Conservation (phyloP, 2,329 filamentous ascomycete species). For the Lachnellula hyalina region DNA sequence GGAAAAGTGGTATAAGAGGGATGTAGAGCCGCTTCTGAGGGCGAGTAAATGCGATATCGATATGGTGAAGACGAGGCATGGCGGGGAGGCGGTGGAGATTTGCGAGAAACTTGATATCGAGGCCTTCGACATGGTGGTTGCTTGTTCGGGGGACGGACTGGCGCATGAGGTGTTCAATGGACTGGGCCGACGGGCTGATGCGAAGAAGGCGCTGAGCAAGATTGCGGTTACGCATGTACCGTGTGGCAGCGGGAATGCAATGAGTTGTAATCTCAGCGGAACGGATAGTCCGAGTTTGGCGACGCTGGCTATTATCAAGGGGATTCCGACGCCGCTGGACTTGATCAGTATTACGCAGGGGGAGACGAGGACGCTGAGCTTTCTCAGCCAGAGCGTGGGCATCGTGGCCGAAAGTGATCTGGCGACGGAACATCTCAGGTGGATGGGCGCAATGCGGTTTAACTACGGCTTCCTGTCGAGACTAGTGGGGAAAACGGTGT, state of each 20-base stretch:
- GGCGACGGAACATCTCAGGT: constrained; percentile 82
- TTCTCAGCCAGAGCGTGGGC: constrained; percentile 84
- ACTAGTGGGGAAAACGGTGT: constrained; percentile 68
- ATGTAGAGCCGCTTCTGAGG: constrained; percentile 76
- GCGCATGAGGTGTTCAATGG: constrained; percentile 96
- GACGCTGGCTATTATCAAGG: constrained; percentile 82
- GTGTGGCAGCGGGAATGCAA: constrained; percentile 89
- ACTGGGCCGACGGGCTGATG: constrained; percentile 70
- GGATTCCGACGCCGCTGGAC: constrained; percentile 76
- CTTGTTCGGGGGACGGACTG: constrained; percentile 87
- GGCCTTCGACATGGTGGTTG: constrained; percentile 77
- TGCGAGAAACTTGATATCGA: constrained; percentile 71
- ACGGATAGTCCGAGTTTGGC: constrained; percentile 70
- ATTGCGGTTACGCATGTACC: constrained; percentile 83
- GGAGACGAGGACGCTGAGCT: constrained; percentile 68
- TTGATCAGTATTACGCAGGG: constrained; percentile 85
- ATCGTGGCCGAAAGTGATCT: constrained; percentile 88
- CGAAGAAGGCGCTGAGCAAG: constrained; percentile 65
- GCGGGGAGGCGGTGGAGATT: constrained; percentile 75
- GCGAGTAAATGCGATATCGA: constrained; percentile 76
- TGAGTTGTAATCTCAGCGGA: constrained; percentile 85
- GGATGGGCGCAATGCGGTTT: constrained; percentile 86
- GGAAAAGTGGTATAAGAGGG: constrained; percentile 63
- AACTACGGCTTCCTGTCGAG: constrained; percentile 78
- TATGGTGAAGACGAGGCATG: constrained; percentile 63